Percentiles rank a stretch among this genome's conserved stretches.
Evolutionary conservation across 2,329 filamentous ascomycete species (phyloP).

Genomic region (Geosmithia putterillii): DNA sequence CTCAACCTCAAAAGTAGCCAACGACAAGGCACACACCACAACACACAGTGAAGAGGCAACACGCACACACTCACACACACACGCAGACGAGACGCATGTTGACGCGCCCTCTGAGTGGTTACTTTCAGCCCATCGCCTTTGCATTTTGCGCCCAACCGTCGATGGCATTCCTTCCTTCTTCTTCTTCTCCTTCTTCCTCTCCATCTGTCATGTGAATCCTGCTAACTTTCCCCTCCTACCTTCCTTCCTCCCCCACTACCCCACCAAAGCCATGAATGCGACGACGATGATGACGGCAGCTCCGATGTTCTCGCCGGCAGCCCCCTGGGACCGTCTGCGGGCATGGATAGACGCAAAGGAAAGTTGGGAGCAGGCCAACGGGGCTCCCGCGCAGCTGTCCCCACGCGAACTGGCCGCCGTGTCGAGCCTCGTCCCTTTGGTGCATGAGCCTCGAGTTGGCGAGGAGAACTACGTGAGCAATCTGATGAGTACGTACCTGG

Average conservation of each 20-base stretch:
- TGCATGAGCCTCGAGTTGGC: conserved; percentile 13
- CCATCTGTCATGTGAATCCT: neutral
- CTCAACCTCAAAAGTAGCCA: neutral
- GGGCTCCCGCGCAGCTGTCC: conserved; percentile 21
- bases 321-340: conserved; percentile 22
- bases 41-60: neutral
- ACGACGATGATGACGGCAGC: neutral
- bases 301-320: neutral
- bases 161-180: neutral
- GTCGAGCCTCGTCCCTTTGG: conserved; percentile 20
- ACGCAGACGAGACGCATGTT: neutral
- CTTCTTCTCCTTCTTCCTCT: neutral
- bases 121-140: neutral
- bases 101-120: neutral
- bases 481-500: conserved; percentile 13
- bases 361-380: conserved; percentile 15
- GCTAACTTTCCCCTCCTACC: neutral
- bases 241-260: neutral
- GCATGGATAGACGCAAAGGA: conserved; percentile 28
- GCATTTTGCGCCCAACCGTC: neutral
- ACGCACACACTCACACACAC: neutral
- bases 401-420: conserved; percentile 26
- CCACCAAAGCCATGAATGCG: too few relatives aligned
- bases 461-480: conserved; percentile 14
- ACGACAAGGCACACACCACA: neutral